Evolutionary conservation across 164 flowering plant genomes (phyloP), one percentile per base, ranked within the genome.

Genomic region (Pachysandra terminalis): DNA sequence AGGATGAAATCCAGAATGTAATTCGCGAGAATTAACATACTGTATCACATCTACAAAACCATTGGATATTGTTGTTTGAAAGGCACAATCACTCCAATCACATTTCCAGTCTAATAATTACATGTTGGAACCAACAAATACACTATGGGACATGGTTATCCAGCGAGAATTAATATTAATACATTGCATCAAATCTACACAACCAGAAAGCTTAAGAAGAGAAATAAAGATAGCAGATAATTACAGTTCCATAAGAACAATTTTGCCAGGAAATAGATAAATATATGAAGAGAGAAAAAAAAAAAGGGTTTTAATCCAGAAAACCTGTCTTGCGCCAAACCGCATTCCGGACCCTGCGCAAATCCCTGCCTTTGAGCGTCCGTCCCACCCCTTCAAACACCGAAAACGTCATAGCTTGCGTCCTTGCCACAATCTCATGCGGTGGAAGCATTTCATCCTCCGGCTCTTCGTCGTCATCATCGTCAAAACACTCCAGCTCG

Each of bases 361-460:
- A 73, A 71, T 86, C 90, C 70, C 90, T 75, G 9, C 90, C 90
- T 69, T 86, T 86, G 45, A 86, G 83, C 24, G 90, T 86, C 77
- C 90, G 65, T 1, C 90, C 90, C n/a, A 68, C 85, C n/a, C 90
- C 90, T 73, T 86, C 90, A 28, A 86, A 77, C 67, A 86, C 85
- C 45, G 90, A 86, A 65, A 78, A 84, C 51, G 85, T 77, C 41
- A 67, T 64, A 49, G 65, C 64, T 32, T 78, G 84, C 21, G 87
- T 78, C 68, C 81, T 75, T 25, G 85, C 86, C 54, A 83, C 85
- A 19, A 83, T 83, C 80, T 82, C 85, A 66, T 85, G 89, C 45
- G 89, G 89, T 12, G 89, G 89, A 55, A 83, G 77, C 84, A 83
- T 78, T 70, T 77, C 78, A 51, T 69, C 82, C 19, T 73, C 82